Percentiles rank a stretch among this genome's conserved stretches.
Conservation (phyloP, 2,329 filamentous ascomycete species). For the Lecanosticta acicola region DNA sequence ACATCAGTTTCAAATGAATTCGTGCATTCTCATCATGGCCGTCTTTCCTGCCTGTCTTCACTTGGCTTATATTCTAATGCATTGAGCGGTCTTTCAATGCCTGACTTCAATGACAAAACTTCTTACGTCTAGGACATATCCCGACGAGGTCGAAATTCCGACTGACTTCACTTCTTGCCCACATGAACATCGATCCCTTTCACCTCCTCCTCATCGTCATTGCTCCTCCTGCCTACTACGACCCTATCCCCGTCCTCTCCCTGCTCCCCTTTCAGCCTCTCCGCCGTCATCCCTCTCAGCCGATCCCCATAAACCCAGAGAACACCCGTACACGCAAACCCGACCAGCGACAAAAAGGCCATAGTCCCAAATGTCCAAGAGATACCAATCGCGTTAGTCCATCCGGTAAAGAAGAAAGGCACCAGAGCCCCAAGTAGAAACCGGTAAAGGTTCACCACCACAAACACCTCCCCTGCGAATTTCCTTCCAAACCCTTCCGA, state of each 20-base stretch:
- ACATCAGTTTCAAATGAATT: no score
- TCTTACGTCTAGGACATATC: no score
- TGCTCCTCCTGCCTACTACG: neutral
- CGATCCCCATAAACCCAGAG: conserved; percentile 1
- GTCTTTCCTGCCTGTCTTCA: no score
- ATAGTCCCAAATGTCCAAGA: conserved; percentile 13
- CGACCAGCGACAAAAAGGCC: conserved; percentile 1
- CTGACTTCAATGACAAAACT: no score
- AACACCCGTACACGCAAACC: neutral
- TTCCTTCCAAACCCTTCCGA: conserved; percentile 34
- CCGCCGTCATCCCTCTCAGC: neutral
- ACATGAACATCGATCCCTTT: neutral
- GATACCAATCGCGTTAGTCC: conserved; percentile 8
- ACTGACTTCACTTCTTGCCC: neutral
- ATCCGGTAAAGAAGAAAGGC: conserved; percentile 9
- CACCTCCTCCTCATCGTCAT: neutral
- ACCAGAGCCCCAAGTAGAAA: conserved; percentile 9
- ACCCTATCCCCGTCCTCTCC: neutral
- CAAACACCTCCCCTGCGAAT: conserved; percentile 34
- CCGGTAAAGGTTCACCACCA: conserved; percentile 31
- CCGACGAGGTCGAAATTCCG: no score
- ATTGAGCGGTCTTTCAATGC: no score
- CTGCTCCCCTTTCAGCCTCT: neutral
- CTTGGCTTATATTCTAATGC: no score
- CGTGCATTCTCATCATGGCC: no score